Conservation (phyloP, 257 asterid species). For the Solanum virginianum region DNA sequence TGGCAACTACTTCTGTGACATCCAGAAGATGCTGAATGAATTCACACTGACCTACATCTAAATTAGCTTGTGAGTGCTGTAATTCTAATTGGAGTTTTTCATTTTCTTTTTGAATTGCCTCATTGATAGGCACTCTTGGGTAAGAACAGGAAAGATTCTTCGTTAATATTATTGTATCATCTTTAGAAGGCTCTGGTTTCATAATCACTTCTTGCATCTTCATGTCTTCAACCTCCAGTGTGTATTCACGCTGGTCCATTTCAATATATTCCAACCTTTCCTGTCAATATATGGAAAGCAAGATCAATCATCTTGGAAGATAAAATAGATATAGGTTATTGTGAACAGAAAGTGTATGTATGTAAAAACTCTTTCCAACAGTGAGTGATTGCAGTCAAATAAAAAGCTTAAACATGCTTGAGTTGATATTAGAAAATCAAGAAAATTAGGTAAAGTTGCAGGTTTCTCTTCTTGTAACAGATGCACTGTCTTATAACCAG, state of each 20-base stretch:
- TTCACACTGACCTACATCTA: constrained; percentile 77
- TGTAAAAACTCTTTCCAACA: neutral
- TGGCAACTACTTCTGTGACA: constrained; percentile 74
- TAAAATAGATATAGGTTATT: neutral
- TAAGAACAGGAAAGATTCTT: constrained; percentile 81
- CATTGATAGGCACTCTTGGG: constrained; percentile 54
- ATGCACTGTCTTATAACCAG: neutral
- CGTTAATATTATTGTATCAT: constrained; percentile 52
- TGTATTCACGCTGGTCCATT: constrained; percentile 66
- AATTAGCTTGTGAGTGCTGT: constrained; percentile 69
- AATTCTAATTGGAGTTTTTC: constrained; percentile 79
- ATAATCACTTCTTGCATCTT: constrained; percentile 67
- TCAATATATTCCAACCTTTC: constrained; percentile 71
- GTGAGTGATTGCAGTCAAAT: neutral
- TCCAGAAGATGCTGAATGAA: constrained; percentile 85
- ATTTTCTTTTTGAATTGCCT: constrained; percentile 63
- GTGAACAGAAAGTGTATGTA: neutral
- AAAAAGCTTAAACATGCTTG: neutral
- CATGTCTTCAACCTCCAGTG: constrained; percentile 69
- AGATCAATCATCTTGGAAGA: neutral
- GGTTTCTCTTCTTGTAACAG: neutral
- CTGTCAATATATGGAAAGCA: constrained; percentile 20
- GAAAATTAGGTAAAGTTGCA: neutral
- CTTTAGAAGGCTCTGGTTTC: constrained; percentile 58
- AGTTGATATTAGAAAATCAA: neutral